Evolutionary conservation across 768 basidiomycete species (phyloP), one percentile per base, ranked within the genome.

Genomic region (Leccinum sublutescens): DNA sequence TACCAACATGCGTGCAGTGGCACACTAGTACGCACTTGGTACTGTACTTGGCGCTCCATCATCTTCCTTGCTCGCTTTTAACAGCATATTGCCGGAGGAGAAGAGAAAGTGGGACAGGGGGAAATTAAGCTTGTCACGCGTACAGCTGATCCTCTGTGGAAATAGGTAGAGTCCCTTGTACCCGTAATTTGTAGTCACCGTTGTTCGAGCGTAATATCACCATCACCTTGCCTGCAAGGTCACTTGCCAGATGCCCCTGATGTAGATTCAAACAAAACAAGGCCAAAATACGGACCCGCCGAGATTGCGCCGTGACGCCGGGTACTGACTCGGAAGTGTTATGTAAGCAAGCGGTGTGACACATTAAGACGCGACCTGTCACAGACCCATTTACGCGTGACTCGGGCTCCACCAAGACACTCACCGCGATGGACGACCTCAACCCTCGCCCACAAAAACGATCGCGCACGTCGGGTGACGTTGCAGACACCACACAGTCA

Each of bases 21-120:
- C 52, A 71, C 81, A 49, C 77, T 80, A 17, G 4, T 34, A 34
- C 76, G 74, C 79, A 5, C 79, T 91, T 17, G 66, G 74, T 17
- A 72, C 33, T 21, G 74, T 17, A 72, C 33, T 21, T 63, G 68
- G 5, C 78, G 81, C 62, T 75, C 78, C 4, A 64, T 90, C 61
- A 76, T 89, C 58, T 62, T 90, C 55, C 89, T 83, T 56, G 87
- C 81, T 11, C 84, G 88, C 33, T 83, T 81, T 11, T 40, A 17
- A 85, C 87, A 4, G 73, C 82, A 19, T 91, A 88, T 29, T 29
- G 29, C 8, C 2, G 29, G 29, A 29, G 29, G 29, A 29, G 29
- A 29, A 29, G 29, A 29, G 29, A 29, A 29, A 29, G 29, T 29
- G 29, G 29, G 9, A 29, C 29, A 29, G 29, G 29, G 27, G 29